These are phyloP conservation scores for Rubia peregrina DNA, from an alignment of 305 asterid species.

Conservation along the genomic window DNA sequence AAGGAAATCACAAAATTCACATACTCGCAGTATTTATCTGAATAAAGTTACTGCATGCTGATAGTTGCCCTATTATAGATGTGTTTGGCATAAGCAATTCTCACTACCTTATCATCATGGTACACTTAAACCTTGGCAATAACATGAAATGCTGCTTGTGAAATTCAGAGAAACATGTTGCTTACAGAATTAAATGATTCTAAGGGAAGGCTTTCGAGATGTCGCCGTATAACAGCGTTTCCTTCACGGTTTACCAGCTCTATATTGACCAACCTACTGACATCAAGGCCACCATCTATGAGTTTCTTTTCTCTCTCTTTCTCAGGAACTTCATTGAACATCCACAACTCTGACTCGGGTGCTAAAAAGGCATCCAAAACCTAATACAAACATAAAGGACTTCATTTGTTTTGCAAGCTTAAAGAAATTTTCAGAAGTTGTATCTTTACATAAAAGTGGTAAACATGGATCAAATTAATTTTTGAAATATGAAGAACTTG, in stretches of 20 bases:
- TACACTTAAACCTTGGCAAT: constrained; percentile 6
- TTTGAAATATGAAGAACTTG: constrained; percentile 5
- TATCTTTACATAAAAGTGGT: background rate
- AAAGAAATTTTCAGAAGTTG: background rate
- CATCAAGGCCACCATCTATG: constrained; percentile 77
- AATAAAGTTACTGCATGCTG: background rate
- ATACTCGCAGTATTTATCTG: background rate
- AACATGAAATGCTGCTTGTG: constrained; percentile 14
- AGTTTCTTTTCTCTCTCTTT: constrained; percentile 69
- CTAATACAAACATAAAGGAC: constrained; percentile 29
- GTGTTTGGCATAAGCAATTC: background rate
- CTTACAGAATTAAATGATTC: constrained; percentile 91
- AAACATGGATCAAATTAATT: background rate
- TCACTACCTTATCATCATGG: background rate
- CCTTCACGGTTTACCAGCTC: constrained; percentile 76
- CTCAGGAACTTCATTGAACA: constrained; percentile 85
- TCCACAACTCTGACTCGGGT: constrained; percentile 80
- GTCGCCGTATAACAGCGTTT: constrained; percentile 80
- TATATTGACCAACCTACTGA: constrained; percentile 55
- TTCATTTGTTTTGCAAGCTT: background rate
- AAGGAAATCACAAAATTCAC: constrained; percentile 17
- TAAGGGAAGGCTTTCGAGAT: constrained; percentile 88
- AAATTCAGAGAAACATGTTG: constrained; percentile 7
- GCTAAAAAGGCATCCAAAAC: constrained; percentile 90
- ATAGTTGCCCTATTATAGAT: background rate